Evolutionary conservation across 139 green algal species (phyloP), one percentile per base, ranked within the genome.

Genomic region (Volvox reticuliferus): DNA sequence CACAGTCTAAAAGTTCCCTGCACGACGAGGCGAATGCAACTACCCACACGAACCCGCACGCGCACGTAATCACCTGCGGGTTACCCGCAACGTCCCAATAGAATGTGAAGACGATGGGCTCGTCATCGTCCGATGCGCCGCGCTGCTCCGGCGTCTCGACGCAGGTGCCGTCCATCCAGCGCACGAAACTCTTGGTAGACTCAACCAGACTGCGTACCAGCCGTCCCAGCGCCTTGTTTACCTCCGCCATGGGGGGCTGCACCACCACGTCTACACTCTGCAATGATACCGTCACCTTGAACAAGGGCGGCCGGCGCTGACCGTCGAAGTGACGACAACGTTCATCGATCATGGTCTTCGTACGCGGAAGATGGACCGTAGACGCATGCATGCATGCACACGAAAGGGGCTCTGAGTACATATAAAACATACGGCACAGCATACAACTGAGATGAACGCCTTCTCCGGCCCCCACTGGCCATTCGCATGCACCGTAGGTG

Each of bases 161-260:
- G 94, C 97, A 99, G 17, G 96, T 97, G 80, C 96, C 96, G 91
- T 99, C 96, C 97, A 98, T 98, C 97, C 97, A 99, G 32, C 97
- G 93, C 86, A 98, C 94, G 93, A 99, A 99, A 1, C 94, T 82
- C 90, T 96, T 96, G 68, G 92, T 94, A 91, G 92, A 94, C 92
- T 98, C 96, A 22, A 97, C 95, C 86, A 98, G 71, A 82, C 93
- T 96, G 84, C 94, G 93, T 65, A 96, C 92, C 80, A 98, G 88
- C 9, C 94, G 92, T 1, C 90, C 92, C 63, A 98, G 87, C 50
- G 95, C 80, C 91, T 97, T 98, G 91, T 95, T 96, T 19, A 93
- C 93, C 84, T 99, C 97, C 62, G 93, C 95, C 13, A 98, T 88
- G 24, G 97, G 95, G 22, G 97, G 97, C 63, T 97, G 92, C 63